Evolutionary conservation across 306 rosid genomes (phyloP), one percentile per base, ranked within the genome.

Genomic region (Quercus mongolica): DNA sequence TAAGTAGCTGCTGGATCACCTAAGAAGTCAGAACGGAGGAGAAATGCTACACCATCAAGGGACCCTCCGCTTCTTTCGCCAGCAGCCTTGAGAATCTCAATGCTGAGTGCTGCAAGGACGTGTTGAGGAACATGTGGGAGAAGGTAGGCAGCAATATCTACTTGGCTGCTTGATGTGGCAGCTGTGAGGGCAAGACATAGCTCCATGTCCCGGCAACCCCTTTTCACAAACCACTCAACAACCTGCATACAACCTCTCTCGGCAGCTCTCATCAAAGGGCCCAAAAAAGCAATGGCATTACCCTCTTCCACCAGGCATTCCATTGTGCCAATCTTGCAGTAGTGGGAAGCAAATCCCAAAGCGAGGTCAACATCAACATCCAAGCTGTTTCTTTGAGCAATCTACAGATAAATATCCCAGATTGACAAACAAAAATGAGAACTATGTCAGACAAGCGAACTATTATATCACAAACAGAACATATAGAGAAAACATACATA

Each of bases 251-350:
- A 91, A 13, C 97, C 96, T 84, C 97, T 93, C 88, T 93, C 96
- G 14, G 97, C 92, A 65, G 97, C 96, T 91, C 97, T 88, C 97
- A 93, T 91, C 83, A 93, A 81, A 86, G 97, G 97, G 81, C 96
- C 96, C 80, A 91, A 77, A 76, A 93, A 93, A 69, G 96, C 96
- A 44, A 88, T 84, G 74, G 97, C 97, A 78, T 93, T 93, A 61
- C 97, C 97, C 88, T 93, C 97, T 78, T 93, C 94, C 83, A 91
- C 97, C 71, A 93, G 88, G 77, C 97, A 93, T 87, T 91, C 94
- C 97, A 93, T 93, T 19, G 97, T 91, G 78, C 92, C 90, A 71
- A 93, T 91, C 86, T 91, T 93, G 83, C 97, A 82, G 78, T 93
- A 91, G 83, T 93, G 97, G 23, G 97, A 91, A 67, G 97, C 97